Evolutionary conservation across 2,329 filamentous ascomycete species (phyloP), one percentile per base, ranked within the genome.

Genomic region (Penicillium occitanis): DNA sequence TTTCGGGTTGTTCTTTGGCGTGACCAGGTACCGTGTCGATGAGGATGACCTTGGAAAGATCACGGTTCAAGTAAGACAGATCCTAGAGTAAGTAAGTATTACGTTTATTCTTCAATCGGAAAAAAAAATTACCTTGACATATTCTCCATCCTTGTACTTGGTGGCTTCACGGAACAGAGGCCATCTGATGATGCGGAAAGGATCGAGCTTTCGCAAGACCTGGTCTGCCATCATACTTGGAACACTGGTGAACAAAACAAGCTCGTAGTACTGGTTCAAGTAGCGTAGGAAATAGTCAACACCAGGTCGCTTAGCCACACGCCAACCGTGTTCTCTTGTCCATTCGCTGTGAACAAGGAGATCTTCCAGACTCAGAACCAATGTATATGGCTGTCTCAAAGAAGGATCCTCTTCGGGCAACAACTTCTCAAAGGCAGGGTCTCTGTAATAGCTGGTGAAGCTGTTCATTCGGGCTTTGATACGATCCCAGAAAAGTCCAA

Each of bases 281-380:
- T 99, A 99, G 75, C 92, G 91, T 69, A 99, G 82, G 82, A 99
- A 99, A 82, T 99, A 99, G 81, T 99, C 95, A 68, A 96, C 87
- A 55, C 95, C 95, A 42, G 95, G 95, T 60, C 95, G 88, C 83
- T 99, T 99, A 33, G 95, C 95, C 68, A 96, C 86, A 71, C 94
- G 88, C 93, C 95, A 99, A 67, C 95, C 95, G 75, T 97, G 91
- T 77, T 98, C 92, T 66, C 94, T 88, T 28, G 88, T 87, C 95
- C 95, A 99, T 77, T 97, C 92, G 75, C 91, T 96, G 81, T 97
- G 94, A 35, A 99, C 88, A 63, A 99, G 86, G 73, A 99, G 86
- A 77, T 99, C 94, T 77, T 99, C 95, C 73, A 99, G 82, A 76
- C 91, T 95, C 72, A 99, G 84, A 35, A 96, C 94, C 35, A 99